Conservation (phyloP, 2,329 filamentous ascomycete genomes). For the Alternaria burnsii region DNA sequence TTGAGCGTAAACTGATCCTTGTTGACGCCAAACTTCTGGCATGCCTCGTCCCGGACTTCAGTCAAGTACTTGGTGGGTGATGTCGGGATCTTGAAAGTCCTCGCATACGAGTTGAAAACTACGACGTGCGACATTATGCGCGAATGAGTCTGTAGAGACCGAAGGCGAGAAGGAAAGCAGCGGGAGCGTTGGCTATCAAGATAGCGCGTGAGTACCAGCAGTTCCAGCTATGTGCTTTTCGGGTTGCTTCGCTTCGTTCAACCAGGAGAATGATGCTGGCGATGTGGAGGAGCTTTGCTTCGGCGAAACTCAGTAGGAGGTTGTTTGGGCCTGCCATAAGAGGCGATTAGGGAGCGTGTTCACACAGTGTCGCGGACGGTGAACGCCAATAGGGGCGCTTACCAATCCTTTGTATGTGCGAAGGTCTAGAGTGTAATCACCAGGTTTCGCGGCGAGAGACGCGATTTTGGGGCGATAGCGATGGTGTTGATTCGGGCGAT, state of each 20-base stretch:
- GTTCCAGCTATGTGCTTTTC: slow-evolving; percentile 35
- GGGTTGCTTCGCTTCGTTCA: slow-evolving; percentile 37
- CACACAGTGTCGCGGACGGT: slow-evolving; percentile 20
- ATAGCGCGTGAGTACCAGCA: slow-evolving; percentile 40
- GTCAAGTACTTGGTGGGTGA: slow-evolving; percentile 80
- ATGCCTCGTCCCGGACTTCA: slow-evolving; percentile 88
- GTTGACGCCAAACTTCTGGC: slow-evolving; percentile 77
- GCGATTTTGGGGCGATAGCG: background rate
- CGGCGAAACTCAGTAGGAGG: slow-evolving; percentile 42
- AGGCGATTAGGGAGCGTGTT: slow-evolving; percentile 29
- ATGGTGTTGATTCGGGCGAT: background rate
- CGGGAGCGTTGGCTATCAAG: slow-evolving; percentile 37
- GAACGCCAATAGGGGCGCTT: slow-evolving; percentile 27
- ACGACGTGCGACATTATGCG: slow-evolving; percentile 87
- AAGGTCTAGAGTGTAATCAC: background rate
- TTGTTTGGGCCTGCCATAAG: slow-evolving; percentile 45
- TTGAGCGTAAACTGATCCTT: slow-evolving; percentile 82
- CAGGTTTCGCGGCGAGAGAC: no score
- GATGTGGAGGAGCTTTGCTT: slow-evolving; percentile 46
- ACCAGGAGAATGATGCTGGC: slow-evolving; percentile 40
- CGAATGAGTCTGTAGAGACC: slow-evolving; percentile 37
- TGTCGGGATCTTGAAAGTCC: slow-evolving; percentile 83
- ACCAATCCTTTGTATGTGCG: slow-evolving; percentile 16
- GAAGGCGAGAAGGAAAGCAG: slow-evolving; percentile 36
- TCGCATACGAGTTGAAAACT: slow-evolving; percentile 81